Conservation (phyloP, 2,329 filamentous ascomycete species). For the Trichoderma brevicompactum region DNA sequence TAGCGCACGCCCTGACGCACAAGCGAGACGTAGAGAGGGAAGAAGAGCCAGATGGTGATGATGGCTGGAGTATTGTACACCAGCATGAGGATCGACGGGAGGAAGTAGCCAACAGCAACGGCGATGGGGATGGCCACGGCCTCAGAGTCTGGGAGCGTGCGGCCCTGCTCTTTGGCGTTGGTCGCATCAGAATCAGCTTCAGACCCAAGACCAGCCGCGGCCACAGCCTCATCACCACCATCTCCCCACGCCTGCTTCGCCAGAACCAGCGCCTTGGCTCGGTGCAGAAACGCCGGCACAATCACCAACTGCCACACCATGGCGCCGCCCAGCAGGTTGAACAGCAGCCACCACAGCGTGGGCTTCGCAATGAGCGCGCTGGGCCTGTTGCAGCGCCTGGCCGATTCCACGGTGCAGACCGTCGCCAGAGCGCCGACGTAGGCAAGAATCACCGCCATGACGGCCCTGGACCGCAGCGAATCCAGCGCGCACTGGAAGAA, state of each 20-base stretch:
- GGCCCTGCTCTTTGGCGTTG: slow-evolving; percentile 29
- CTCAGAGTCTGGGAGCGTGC: slow-evolving; percentile 54
- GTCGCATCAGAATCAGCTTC: not conserved
- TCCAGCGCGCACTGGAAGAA: slow-evolving; percentile 53
- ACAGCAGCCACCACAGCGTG: slow-evolving; percentile 51
- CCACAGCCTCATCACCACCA: slow-evolving; percentile 54
- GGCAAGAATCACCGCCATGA: slow-evolving; percentile 49
- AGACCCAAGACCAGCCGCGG: not conserved
- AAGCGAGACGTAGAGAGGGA: slow-evolving; percentile 54
- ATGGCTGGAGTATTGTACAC: slow-evolving; percentile 43
- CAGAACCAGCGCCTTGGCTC: slow-evolving; percentile 45
- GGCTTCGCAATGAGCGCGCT: slow-evolving; percentile 46
- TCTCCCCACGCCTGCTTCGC: slow-evolving; percentile 49
- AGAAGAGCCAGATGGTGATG: slow-evolving; percentile 56
- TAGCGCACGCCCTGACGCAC: slow-evolving; percentile 46
- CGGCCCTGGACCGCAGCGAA: slow-evolving; percentile 47
- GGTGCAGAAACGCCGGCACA: slow-evolving; percentile 54
- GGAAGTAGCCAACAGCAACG: slow-evolving; percentile 52
- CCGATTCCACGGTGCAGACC: slow-evolving; percentile 55
- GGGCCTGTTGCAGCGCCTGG: slow-evolving; percentile 47
- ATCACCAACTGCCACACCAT: slow-evolving; percentile 58
- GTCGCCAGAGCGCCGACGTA: slow-evolving; percentile 55
- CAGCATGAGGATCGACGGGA: slow-evolving; percentile 55
- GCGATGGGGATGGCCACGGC: slow-evolving; percentile 60
- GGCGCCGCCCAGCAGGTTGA: slow-evolving; percentile 54